Base-by-base conservation (phyloP, 169 alveolate genomes). In the Cryptosporidium andersoni region DNA sequence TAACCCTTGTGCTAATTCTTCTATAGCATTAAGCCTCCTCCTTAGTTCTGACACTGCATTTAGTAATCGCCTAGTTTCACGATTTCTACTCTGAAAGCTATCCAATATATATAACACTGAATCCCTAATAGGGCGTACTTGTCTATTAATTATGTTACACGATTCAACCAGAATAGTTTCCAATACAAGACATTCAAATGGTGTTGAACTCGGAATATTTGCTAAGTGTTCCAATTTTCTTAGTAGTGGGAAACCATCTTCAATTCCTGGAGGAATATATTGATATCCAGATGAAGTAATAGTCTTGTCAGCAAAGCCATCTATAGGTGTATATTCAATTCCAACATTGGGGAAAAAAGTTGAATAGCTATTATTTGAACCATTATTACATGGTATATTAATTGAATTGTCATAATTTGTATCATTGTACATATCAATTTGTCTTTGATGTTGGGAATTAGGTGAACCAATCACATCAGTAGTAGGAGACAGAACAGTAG, bases 121-220 rank as follows among this genome's bases (percentile, higher is more conserved):
- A 34, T 74, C 85, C 51, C 85, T 74, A 16, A 74, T 74, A 6
- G 85, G 85, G 12, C 85, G 55, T 12, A 74, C 85, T 58, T 74
- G 85, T 34, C 85, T 55, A 36, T 74, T 74, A 11, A 74, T 74
- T 8, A 74, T 74, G 60, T 74, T 74, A 8, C 85, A 74, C 43
- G 85, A 74, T 43, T 74, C 85, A 11, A 74, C 85, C 37, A 74
- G 7, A 39, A 74, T 74, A 47, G 85, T 74, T 74, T 74, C 85
- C 11, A 74, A 49, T 9, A 74, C 85, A 40, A 74, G 48, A 49
- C 60, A 74, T 74, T 74, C 85, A 58, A 74, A 74, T 4, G 85
- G 85, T n/a, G 85, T 74, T 2, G 85, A 74, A 25, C 85, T 74
- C 5, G 55, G 74, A 60, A 58, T 40, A 9, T 55, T 43, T 2